A percentile compares a stretch with the other conserved stretches of the same genome.
These are phyloP conservation scores for Ensete glaucum DNA, from an alignment of 176 grass and related monocot genomes.

Conservation along the genomic window DNA sequence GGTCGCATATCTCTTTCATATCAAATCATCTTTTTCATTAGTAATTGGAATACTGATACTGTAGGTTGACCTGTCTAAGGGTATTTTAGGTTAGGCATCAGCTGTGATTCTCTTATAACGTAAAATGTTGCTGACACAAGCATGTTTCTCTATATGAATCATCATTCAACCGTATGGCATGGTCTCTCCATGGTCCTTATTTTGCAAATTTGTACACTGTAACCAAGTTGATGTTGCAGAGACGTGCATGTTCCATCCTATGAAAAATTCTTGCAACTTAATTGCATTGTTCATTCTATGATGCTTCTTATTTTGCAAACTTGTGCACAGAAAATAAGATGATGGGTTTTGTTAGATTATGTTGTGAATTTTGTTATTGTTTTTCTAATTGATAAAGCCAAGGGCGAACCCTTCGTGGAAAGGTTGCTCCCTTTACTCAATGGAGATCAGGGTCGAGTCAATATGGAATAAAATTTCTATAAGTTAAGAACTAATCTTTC, in stretches of 20 bases:
- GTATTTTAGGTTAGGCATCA: not conserved
- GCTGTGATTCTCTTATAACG: not conserved
- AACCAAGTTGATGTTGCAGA: too few species aligned
- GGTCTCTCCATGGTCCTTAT: too few species aligned
- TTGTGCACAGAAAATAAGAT: not conserved
- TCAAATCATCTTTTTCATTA: not conserved
- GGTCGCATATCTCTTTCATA: constrained; percentile 29
- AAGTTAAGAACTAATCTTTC: not conserved
- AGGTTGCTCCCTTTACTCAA: not conserved
- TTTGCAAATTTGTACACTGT: too few species aligned
- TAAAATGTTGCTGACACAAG: not conserved
- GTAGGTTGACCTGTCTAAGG: not conserved
- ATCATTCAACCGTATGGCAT: too few species aligned
- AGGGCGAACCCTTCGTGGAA: not conserved
- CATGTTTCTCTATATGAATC: not conserved
- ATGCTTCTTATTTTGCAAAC: not conserved
- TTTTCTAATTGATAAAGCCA: not conserved
- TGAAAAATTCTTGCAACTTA: too few species aligned
- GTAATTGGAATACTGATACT: not conserved
- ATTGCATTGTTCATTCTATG: too few species aligned
- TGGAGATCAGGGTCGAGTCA: not conserved
- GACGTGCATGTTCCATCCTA: too few species aligned
- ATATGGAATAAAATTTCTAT: not conserved
- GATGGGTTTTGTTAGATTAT: not conserved
- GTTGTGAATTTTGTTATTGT: not conserved